Conservation (phyloP, 1,284 basidiomycete genomes). For the Trametes versicolor region DNA sequence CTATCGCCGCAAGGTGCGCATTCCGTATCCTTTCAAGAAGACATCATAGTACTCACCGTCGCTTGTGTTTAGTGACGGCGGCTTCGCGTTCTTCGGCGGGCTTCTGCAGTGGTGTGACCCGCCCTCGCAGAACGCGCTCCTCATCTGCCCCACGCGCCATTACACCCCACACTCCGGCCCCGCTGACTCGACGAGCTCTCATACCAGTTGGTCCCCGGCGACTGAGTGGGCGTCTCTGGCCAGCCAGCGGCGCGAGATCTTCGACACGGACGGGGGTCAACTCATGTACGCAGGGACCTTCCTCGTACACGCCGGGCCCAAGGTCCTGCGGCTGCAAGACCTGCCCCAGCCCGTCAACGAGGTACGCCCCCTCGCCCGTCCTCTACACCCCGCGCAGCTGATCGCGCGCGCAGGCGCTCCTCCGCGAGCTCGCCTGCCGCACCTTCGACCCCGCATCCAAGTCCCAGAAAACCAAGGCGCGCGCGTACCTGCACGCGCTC, state of each 20-base stretch:
- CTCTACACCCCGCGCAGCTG: background rate
- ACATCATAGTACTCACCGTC: no score
- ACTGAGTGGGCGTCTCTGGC: constrained; percentile 20
- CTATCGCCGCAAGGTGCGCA: constrained; percentile 26
- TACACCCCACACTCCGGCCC: constrained; percentile 12
- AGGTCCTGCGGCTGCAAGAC: background rate
- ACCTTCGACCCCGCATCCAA: constrained; percentile 24
- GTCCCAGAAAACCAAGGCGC: constrained; percentile 19
- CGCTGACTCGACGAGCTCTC: background rate
- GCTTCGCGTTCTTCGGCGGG: constrained; percentile 23
- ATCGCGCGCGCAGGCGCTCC: background rate
- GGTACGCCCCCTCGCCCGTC: background rate
- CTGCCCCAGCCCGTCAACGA: background rate
- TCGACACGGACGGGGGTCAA: constrained; percentile 23
- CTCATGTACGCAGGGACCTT: constrained; percentile 29
- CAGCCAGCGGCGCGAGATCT: constrained; percentile 27
- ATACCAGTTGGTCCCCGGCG: constrained; percentile 6
- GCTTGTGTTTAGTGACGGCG: constrained; percentile 13
- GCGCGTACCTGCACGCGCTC: constrained; percentile 20
- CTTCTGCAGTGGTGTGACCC: constrained; percentile 17
- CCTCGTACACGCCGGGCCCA: constrained; percentile 27
- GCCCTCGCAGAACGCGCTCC: constrained; percentile 25
- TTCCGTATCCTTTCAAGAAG: no score
- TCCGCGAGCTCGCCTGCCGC: constrained; percentile 14
- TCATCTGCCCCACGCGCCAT: constrained; percentile 20